phyloP scores from a whole-genome alignment of 1,284 basidiomycete genomes.

The Uromyces viciae-fabae region DNA sequence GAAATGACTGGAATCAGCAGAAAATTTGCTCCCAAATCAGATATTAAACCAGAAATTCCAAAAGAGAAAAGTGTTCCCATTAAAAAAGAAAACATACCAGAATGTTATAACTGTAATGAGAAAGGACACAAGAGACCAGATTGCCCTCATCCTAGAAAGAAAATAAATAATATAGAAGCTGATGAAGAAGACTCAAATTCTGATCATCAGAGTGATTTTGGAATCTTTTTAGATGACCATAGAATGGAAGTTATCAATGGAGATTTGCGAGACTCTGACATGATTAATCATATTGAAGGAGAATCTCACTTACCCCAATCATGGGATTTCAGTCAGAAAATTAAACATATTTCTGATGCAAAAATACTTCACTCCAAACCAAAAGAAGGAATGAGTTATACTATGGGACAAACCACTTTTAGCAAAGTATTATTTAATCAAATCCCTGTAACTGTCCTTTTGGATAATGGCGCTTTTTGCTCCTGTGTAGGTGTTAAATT shows the following conservation, averaged over 20 bases:
- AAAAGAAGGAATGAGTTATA: not conserved
- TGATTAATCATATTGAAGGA: too few relatives aligned
- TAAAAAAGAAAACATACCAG: not conserved
- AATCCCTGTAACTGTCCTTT: not conserved
- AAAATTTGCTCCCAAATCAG: not conserved
- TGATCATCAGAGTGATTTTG: too few relatives aligned
- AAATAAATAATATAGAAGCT: too few relatives aligned
- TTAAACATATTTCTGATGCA: not conserved
- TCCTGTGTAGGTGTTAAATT: not conserved
- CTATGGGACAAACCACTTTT: not conserved
- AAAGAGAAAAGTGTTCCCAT: not conserved
- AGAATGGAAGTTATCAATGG: too few relatives aligned
- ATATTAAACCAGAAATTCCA: not conserved
- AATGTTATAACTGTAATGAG: too few relatives aligned
- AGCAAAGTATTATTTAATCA: not conserved
- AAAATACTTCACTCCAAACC: not conserved
- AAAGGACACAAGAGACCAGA: too few relatives aligned
- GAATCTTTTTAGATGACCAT: too few relatives aligned
- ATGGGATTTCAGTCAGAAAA: not conserved
- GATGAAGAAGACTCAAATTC: too few relatives aligned
- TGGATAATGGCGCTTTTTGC: conserved; percentile 4
- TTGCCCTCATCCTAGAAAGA: too few relatives aligned
- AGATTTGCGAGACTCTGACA: too few relatives aligned
- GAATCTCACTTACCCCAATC: not conserved
- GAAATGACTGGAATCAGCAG: not conserved